Evolutionary conservation across 2,329 filamentous ascomycete genomes (phyloP).

Genomic region (Microascus cirrosus): DNA sequence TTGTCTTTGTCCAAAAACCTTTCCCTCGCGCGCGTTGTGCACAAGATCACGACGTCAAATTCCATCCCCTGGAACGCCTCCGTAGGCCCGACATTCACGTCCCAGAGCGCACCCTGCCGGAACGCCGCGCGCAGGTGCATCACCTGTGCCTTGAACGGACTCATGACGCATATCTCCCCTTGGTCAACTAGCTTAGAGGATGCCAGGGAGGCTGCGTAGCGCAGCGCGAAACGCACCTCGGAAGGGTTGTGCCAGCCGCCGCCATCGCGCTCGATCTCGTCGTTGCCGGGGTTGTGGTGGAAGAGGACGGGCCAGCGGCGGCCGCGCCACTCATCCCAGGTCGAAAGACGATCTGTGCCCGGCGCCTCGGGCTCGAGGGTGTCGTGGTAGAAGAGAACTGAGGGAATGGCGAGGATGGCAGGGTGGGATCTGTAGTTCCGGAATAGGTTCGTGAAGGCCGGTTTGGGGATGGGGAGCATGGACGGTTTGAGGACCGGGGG

Average conservation of each 20-base stretch:
- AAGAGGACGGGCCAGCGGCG: conserved; percentile 65
- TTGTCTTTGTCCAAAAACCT: conserved; percentile 95
- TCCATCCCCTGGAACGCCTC: conserved; percentile 98
- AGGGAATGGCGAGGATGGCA: conserved; percentile 91
- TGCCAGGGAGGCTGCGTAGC: conserved; percentile 95
- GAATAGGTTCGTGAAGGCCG: conserved; percentile 1
- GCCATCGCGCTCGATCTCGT: conserved; percentile 55
- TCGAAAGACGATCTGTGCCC: conserved; percentile 53
- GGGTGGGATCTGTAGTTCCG: conserved; percentile 67
- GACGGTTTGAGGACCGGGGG: conserved; percentile 74
- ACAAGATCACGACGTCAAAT: conserved; percentile 97
- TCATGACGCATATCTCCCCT: conserved; percentile 90
- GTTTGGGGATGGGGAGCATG: conserved; percentile 79
- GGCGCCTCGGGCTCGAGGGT: conserved; percentile 79
- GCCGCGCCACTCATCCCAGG: background rate
- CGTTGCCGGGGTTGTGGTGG: conserved; percentile 95
- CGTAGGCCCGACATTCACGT: conserved; percentile 95
- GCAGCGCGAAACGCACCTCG: conserved; percentile 55
- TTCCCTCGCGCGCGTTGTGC: conserved; percentile 30
- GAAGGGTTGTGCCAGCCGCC: conserved; percentile 4
- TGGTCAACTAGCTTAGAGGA: conserved; percentile 97
- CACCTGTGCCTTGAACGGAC: conserved; percentile 96
- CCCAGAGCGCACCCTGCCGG: conserved; percentile 94
- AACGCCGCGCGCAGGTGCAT: conserved; percentile 98
- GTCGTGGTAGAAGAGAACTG: conserved; percentile 99